Evolutionary conservation across 768 basidiomycete species (phyloP), one percentile per base, ranked within the genome.

Genomic region (Mycena albidolilacea): DNA sequence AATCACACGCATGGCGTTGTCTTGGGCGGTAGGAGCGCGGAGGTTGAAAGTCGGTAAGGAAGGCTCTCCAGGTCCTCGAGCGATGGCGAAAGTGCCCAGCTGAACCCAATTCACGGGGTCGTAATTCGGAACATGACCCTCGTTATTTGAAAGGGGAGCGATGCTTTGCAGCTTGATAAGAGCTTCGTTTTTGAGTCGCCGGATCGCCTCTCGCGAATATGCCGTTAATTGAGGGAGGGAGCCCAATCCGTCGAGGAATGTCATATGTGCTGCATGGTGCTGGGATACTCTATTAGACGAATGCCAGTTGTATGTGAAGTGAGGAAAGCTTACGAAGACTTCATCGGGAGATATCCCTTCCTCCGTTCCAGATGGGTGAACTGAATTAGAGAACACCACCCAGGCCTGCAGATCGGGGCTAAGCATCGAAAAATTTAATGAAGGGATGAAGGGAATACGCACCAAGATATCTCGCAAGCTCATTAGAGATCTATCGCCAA

Each of bases 251-350:
- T 99, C 98, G 21, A 99, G 84, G 78, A 96, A 90, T 1, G 94
- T 93, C 95, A 99, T 94, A 75, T 93, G 91, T 0, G 97, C 97
- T 6, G 94, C 97, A 78, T 99, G 96, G 78, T 95, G 92, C 97
- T 98, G 75, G 19, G 60, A 48, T 3, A 46, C n/a, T n/a, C 62
- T 46, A 61, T 67, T 17, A 67, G 30, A 52, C 11, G 50, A 48
- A 35, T 65, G 19, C n/a, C 79, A 76, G 35, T 64, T 41, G 9
- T 2, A 23, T 41, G 21, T 5, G 46, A 66, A 62, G 39, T 63
- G 21, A 54, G 43, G 14, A 59, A 59, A 11, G 79, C 88, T 87
- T 77, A 96, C 95, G 78, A 95, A 97, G 37, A 95, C 86, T 69
- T 90, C 89, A 72, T 84, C 76, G 0, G 80, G 67, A 21, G 84